phyloP scores from a whole-genome alignment of 441 rosid genomes.

The Pelargonium fulgidum region DNA sequence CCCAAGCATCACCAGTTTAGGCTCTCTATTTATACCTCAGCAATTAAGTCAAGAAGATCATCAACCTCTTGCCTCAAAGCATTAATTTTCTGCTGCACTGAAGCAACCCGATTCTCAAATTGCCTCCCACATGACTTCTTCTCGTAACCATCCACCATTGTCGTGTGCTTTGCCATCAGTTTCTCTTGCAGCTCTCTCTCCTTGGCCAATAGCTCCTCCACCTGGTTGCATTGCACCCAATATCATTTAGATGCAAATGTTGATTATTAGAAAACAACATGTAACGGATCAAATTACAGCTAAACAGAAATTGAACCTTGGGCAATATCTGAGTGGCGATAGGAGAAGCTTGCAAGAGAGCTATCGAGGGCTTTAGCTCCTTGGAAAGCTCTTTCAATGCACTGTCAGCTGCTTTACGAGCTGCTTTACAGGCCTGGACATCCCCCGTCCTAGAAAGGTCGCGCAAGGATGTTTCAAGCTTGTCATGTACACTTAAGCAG shows the following conservation, averaged over 20 bases:
- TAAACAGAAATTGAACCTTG: constrained; percentile 44
- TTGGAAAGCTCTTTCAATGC: constrained; percentile 67
- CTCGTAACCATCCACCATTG: constrained; percentile 66
- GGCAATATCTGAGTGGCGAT: constrained; percentile 62
- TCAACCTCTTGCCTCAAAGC: constrained; percentile 76
- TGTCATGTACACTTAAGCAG: constrained; percentile 64
- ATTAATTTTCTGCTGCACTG: constrained; percentile 57
- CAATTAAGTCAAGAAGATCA: constrained; percentile 68
- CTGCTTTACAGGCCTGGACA: constrained; percentile 79
- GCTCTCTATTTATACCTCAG: constrained; percentile 41
- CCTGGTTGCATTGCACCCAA: constrained; percentile 32
- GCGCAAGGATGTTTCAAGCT: constrained; percentile 75
- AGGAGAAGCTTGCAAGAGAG: constrained; percentile 64
- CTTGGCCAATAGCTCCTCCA: constrained; percentile 70
- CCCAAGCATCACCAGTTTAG: too few species aligned
- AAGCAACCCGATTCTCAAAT: constrained; percentile 64
- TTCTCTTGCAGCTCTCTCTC: constrained; percentile 84
- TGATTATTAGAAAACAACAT: too few species aligned
- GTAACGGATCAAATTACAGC: background rate
- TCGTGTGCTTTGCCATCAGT: constrained; percentile 66
- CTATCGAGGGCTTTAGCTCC: constrained; percentile 54
- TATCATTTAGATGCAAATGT: background rate
- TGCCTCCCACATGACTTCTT: constrained; percentile 61
- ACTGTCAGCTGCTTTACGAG: constrained; percentile 75
- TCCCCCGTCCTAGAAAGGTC: constrained; percentile 92